phyloP scores from a whole-genome alignment of 2,329 filamentous ascomycete genomes.

The Grosmannia huntii region DNA sequence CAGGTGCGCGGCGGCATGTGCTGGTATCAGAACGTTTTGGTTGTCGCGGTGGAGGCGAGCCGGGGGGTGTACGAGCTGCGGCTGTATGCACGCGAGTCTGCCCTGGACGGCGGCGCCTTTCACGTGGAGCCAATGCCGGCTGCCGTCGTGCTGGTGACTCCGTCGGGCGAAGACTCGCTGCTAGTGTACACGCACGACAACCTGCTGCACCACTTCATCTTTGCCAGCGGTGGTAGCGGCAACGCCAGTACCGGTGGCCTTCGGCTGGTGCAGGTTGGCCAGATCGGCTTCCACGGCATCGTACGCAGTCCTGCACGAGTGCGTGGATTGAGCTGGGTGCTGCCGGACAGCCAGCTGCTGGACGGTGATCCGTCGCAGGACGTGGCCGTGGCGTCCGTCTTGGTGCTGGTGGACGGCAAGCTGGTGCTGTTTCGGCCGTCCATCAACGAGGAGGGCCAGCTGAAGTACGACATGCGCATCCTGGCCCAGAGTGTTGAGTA shows the following conservation, averaged over 20 bases:
- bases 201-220: conserved; percentile 86
- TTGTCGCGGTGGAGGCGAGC: conserved; percentile 83
- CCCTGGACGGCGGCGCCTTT: conserved; percentile 59
- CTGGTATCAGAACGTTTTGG: conserved; percentile 92
- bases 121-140: conserved; percentile 68
- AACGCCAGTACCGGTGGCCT: conserved; percentile 26
- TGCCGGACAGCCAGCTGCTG: conserved; percentile 78
- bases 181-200: conserved; percentile 97
- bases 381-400: conserved; percentile 80
- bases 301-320: conserved; percentile 88
- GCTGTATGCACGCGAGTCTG: conserved; percentile 79
- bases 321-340: conserved; percentile 85
- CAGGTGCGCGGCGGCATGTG: conserved; percentile 93
- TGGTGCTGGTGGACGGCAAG: conserved; percentile 96
- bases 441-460: conserved; percentile 63
- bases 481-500: conserved; percentile 95
- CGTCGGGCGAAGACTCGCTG: conserved; percentile 85
- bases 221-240: conserved; percentile 41
- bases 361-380: conserved; percentile 94
- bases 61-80: conserved; percentile 58
- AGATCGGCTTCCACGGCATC: conserved; percentile 95
- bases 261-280: conserved; percentile 81
- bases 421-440: conserved; percentile 84
- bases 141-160: conserved; percentile 79
- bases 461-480: conserved; percentile 98